phyloP scores from a whole-genome alignment of 345 rosid genomes.

The Citrus maxima region DNA sequence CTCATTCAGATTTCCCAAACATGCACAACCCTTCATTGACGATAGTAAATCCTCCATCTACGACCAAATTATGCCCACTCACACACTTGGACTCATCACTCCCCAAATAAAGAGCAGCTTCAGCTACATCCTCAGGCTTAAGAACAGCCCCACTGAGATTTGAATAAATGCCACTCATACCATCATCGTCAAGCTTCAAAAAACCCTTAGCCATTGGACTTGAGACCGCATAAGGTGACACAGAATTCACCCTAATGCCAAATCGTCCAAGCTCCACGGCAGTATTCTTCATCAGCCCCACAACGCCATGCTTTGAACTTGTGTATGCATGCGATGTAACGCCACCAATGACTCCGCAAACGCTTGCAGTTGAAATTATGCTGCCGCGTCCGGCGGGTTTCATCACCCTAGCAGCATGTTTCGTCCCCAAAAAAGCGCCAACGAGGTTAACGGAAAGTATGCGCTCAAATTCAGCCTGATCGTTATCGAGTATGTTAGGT shows the following conservation, averaged over 20 bases:
- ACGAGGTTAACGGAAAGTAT: conserved; percentile 11
- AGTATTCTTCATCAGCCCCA: conserved; percentile 8
- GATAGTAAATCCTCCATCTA: conserved; percentile 10
- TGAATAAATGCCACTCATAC: not conserved
- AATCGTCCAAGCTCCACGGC: conserved; percentile 12
- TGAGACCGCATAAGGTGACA: conserved; percentile 5
- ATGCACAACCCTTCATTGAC: not conserved
- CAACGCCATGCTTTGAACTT: not conserved
- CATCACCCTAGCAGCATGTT: conserved; percentile 35
- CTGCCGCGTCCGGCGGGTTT: conserved; percentile 20
- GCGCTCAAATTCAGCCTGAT: conserved; percentile 15
- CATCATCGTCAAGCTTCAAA: not conserved
- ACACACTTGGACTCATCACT: conserved; percentile 17
- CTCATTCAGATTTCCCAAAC: not conserved
- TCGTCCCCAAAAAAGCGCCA: conserved; percentile 26
- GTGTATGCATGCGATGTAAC: conserved; percentile 5
- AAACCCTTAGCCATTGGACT: not conserved
- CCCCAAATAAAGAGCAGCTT: conserved; percentile 11
- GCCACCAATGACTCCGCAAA: not conserved
- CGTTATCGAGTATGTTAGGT: not conserved
- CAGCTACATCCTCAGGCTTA: conserved; percentile 7
- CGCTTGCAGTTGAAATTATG: conserved; percentile 11
- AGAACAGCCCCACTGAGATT: conserved; percentile 1
- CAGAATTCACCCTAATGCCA: conserved; percentile 21
- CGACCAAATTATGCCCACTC: conserved; percentile 10